A percentile compares a stretch with the other conserved stretches of the same genome.
These are phyloP conservation scores for Fusarium tuaranense DNA, from an alignment of 2,329 filamentous ascomycete genomes.

Conservation along the genomic window DNA sequence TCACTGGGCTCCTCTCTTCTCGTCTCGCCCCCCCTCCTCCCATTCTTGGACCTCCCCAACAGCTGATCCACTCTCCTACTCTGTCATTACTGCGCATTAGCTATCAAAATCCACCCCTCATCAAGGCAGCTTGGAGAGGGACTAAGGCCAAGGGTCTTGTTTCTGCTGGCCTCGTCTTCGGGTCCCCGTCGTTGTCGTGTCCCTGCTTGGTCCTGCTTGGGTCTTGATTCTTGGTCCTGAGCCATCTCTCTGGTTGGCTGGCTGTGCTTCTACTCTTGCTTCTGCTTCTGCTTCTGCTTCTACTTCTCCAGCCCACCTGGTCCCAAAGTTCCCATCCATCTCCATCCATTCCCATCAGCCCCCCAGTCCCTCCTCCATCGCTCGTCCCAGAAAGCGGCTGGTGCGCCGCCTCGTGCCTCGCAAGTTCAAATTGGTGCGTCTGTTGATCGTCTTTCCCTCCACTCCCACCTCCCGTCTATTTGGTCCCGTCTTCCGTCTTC, in stretches of 20 bases:
- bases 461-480: conserved; percentile 36
- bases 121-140: conserved; percentile 24
- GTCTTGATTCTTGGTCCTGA: not conserved
- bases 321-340: conserved; percentile 3
- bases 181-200: not conserved
- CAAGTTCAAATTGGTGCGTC: conserved; percentile 37
- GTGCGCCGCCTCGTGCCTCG: conserved; percentile 38
- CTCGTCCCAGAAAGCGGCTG: conserved; percentile 35
- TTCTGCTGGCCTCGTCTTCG: conserved; percentile 6
- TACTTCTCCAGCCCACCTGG: not conserved
- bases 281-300: not conserved
- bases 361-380: conserved; percentile 20
- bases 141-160: conserved; percentile 25
- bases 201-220: not conserved
- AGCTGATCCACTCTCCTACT: conserved; percentile 24
- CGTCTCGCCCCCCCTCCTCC: not conserved
- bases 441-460: conserved; percentile 39
- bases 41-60: conserved; percentile 27
- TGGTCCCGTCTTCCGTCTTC: conserved; percentile 38
- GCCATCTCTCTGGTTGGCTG: not conserved
- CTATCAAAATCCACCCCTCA: conserved; percentile 34
- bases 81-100: conserved; percentile 13
- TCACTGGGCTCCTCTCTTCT: conserved; percentile 4
- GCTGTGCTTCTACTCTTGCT: not conserved
- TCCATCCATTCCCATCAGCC: not conserved